Conservation (phyloP, 495 filamentous ascomycete genomes). For the Aspergillus bridgeri region DNA sequence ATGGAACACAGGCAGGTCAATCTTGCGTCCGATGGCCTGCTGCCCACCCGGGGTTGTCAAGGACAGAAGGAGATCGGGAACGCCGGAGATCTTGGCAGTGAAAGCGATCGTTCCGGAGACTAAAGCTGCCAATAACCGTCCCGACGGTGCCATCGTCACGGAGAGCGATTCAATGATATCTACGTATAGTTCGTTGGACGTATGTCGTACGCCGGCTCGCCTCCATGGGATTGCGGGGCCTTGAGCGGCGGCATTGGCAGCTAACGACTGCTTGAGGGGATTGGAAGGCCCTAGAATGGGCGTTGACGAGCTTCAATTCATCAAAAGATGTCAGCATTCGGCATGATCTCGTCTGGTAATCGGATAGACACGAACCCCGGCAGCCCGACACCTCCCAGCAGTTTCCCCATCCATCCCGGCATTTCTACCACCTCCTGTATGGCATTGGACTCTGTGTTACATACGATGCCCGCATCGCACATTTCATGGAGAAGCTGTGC, state of each 20-base stretch:
- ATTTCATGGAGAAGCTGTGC: slow-evolving; percentile 93
- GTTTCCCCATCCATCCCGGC: slow-evolving; percentile 81
- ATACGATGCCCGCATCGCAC: slow-evolving; percentile 89
- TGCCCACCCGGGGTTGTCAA: slow-evolving; percentile 73
- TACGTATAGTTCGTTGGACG: slow-evolving; percentile 95
- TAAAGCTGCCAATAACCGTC: slow-evolving; percentile 78
- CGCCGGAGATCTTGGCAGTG: slow-evolving; percentile 89
- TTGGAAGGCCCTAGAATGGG: slow-evolving; percentile 42
- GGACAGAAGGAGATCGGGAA: slow-evolving; percentile 82
- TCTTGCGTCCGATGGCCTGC: slow-evolving; percentile 65
- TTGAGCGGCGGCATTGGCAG: slow-evolving; percentile 34
- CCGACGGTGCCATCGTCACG: slow-evolving; percentile 85
- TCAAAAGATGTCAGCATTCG: slow-evolving; percentile 4
- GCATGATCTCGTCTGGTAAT: not conserved
- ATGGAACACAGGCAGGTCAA: slow-evolving; percentile 93
- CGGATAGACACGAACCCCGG: slow-evolving; percentile 53
- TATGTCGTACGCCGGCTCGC: slow-evolving; percentile 87
- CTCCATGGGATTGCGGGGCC: slow-evolving; percentile 78
- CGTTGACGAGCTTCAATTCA: slow-evolving; percentile 32
- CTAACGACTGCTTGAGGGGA: slow-evolving; percentile 45
- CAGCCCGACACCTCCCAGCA: slow-evolving; percentile 83
- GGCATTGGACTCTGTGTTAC: slow-evolving; percentile 90
- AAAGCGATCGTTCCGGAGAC: slow-evolving; percentile 93
- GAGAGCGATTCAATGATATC: slow-evolving; percentile 89
- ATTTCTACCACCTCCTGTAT: slow-evolving; percentile 89